Evolutionary conservation across 169 alveolate genomes (phyloP), one percentile per base, ranked within the genome.

Genomic region (Blepharisma undulans): DNA sequence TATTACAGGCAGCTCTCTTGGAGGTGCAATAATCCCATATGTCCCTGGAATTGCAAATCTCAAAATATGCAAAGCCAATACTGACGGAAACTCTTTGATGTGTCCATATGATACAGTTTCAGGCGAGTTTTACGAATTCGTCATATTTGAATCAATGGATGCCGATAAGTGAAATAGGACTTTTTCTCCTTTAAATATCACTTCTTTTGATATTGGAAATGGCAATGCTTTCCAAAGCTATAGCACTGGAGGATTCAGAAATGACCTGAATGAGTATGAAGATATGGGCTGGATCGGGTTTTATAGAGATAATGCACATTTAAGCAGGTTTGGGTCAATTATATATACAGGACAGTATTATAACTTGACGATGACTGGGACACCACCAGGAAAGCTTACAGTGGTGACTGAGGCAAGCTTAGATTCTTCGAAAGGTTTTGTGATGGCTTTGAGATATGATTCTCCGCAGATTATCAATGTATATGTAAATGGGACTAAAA

Each of bases 271-370:
- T 30, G 21, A 92, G 12, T 93, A 84, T 84, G 72, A 29, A 92
- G 96, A 93, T 80, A 95, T 92, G 72, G 61, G 48, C 71, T 92
- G 96, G 95, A 92, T 77, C 87, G 94, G 95, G 4, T 88, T 87
- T 89, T 93, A 93, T 71, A 85, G 93, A n/a, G 81, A 86, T 29
- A 82, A 89, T 59, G 10, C 27, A 27, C 82, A 94, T 34, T n/a
- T 76, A 16, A 36, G 92, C 1, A 88, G 92, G 72, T 93, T 87
- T 86, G 92, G 92, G 5, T 8, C 87, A 5, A 36, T 92, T 21
- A 66, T 93, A 34, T 33, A 89, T 21, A 78, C 85, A 59, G 88
- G 79, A 30, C 36, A 78, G 21, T 34, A 4, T 27, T 87, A 72
- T 66, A 87, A 91, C 30, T 61, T 92, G 2, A 14, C 76, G 16